Percentiles rank a stretch among this genome's conserved stretches.
These are phyloP conservation scores for Alnus rubra DNA, from an alignment of 306 rosid species.

Conservation along the genomic window DNA sequence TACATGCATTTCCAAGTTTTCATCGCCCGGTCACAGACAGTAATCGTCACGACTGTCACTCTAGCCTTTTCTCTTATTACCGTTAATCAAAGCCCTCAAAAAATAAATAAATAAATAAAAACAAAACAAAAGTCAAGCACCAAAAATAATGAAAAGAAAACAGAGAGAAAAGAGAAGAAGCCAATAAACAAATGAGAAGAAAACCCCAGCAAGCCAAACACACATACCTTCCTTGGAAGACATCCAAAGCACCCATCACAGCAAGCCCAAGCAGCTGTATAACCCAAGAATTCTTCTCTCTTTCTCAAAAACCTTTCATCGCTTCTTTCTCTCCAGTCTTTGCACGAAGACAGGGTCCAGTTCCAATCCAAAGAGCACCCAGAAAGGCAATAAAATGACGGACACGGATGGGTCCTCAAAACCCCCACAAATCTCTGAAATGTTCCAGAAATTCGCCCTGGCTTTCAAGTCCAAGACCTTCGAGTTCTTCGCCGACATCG, in stretches of 20 bases:
- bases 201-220: conserved; percentile 23
- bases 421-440: conserved; percentile 93
- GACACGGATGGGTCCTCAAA: conserved; percentile 64
- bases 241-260: conserved; percentile 41
- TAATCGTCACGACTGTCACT: neutral
- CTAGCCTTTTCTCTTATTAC: conserved; percentile 28
- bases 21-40: neutral
- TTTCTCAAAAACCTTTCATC: neutral
- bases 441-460: conserved; percentile 91
- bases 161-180: neutral
- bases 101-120: neutral
- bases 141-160: neutral
- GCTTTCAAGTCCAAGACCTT: conserved; percentile 91
- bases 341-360: neutral
- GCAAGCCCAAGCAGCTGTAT: conserved; percentile 11
- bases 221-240: conserved; percentile 60
- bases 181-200: neutral
- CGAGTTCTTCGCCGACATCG: conserved; percentile 81
- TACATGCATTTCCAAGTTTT: neutral
- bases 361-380: conserved; percentile 3
- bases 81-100: conserved; percentile 23
- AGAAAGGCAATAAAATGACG: conserved; percentile 32
- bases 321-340: neutral
- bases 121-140: neutral
- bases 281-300: conserved; percentile 35